These are phyloP conservation scores for Aphanomyces invadans DNA, from an alignment of 352 stramenopile genomes.

Conservation along the genomic window DNA sequence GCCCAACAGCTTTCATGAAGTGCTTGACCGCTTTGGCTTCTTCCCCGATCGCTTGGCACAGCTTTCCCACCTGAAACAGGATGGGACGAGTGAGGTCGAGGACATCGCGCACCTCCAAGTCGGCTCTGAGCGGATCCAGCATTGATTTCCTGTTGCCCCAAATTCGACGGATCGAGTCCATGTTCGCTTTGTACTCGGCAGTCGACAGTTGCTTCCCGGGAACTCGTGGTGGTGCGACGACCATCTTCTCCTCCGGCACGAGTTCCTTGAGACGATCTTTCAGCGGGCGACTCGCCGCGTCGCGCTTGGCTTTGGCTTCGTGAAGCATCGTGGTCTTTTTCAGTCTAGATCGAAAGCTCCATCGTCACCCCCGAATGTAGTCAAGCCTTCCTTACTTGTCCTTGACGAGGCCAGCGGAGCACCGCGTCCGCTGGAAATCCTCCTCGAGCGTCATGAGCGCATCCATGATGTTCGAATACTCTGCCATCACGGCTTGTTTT, in stretches of 20 bases:
- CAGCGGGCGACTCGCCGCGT: neutral
- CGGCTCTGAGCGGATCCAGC: conserved; percentile 1
- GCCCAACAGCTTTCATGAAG: conserved; percentile 9
- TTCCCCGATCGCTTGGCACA: conserved; percentile 5
- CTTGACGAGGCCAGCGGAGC: neutral
- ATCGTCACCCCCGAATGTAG: too few relatives aligned
- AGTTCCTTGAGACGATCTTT: neutral
- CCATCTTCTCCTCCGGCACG: neutral
- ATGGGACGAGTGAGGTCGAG: neutral
- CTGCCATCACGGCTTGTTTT: neutral
- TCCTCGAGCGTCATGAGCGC: neutral
- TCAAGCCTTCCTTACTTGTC: neutral
- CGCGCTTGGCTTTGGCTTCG: neutral
- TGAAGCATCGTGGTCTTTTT: neutral
- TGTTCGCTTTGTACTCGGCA: conserved; percentile 5
- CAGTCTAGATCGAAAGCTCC: too few relatives aligned
- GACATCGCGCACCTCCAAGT: neutral
- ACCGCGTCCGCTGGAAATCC: neutral
- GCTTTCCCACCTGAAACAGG: conserved; percentile 11
- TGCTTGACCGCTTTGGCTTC: conserved; percentile 11
- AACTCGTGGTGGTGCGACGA: neutral
- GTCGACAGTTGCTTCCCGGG: neutral
- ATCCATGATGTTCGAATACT: neutral
- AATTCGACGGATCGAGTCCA: neutral
- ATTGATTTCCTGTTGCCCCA: conserved; percentile 9